Conservation (phyloP, 495 filamentous ascomycete species). For the Penicillium bovifimosum region DNA sequence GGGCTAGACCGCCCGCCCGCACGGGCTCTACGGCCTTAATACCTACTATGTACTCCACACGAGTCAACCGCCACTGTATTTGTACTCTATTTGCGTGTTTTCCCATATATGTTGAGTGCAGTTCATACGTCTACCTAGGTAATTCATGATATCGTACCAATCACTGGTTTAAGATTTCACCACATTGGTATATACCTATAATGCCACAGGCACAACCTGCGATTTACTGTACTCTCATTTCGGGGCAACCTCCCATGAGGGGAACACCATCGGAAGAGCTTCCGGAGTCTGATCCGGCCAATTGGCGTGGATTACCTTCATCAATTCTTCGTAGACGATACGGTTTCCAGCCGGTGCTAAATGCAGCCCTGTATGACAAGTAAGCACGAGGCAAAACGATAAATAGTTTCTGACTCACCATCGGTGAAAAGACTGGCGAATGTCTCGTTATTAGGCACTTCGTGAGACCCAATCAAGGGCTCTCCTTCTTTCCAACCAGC, state of each 20-base stretch:
- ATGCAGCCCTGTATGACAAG: slow-evolving; percentile 50
- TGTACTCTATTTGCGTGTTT: too few relatives aligned
- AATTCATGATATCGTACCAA: too few relatives aligned
- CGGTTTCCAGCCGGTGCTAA: slow-evolving; percentile 56
- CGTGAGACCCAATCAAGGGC: slow-evolving; percentile 47
- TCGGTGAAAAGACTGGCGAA: slow-evolving; percentile 52
- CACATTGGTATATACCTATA: too few relatives aligned
- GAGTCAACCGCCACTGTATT: too few relatives aligned
- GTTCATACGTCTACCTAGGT: too few relatives aligned
- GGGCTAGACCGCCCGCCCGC: too few relatives aligned
- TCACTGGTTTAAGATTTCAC: too few relatives aligned
- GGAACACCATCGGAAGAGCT: slow-evolving; percentile 47
- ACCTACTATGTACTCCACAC: too few relatives aligned
- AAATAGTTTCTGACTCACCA: slow-evolving; percentile 36
- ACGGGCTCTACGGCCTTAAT: too few relatives aligned
- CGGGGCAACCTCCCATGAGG: slow-evolving; percentile 47
- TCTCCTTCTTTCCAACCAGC: slow-evolving; percentile 58
- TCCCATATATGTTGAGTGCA: too few relatives aligned
- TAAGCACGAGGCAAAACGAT: slow-evolving; percentile 5
- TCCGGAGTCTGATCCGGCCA: slow-evolving; percentile 58
- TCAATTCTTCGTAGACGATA: slow-evolving; percentile 51
- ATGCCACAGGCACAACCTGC: not conserved
- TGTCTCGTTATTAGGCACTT: slow-evolving; percentile 42
- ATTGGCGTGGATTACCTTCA: slow-evolving; percentile 45
- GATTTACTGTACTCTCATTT: slow-evolving; percentile 20